Percentiles rank a stretch among this genome's conserved stretches.
Evolutionary conservation across 177 flowering plant species (phyloP).

Genomic region (Vitis hybrid): DNA sequence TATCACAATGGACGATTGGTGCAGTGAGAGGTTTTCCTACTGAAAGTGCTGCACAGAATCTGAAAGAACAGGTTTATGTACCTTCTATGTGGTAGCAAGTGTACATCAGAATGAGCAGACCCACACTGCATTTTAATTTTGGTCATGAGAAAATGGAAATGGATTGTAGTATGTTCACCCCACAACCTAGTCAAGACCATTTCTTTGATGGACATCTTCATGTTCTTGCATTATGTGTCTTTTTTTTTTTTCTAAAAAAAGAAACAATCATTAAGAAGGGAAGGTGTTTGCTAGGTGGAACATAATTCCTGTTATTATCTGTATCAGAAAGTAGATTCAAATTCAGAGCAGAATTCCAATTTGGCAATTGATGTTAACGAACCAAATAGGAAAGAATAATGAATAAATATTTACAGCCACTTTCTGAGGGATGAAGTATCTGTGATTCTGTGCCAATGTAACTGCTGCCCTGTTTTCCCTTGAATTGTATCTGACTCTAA

Average conservation of each 20-base stretch:
- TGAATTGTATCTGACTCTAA: background rate
- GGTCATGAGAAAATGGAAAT: no score
- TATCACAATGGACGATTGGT: constrained; percentile 97
- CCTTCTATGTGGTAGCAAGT: constrained; percentile 84
- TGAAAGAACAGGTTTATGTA: constrained; percentile 92
- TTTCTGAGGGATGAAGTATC: background rate
- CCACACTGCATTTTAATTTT: no score
- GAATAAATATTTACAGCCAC: constrained; percentile 7
- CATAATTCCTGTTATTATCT: background rate
- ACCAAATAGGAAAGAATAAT: constrained; percentile 10
- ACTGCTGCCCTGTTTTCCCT: background rate
- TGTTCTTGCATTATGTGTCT: no score
- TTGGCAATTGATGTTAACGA: background rate
- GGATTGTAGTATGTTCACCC: no score
- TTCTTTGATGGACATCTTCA: no score
- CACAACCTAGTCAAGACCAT: no score
- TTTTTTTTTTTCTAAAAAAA: no score
- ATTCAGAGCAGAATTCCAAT: constrained; percentile 5
- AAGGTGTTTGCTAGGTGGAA: background rate
- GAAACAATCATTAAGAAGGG: no score
- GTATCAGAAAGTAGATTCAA: constrained; percentile 7
- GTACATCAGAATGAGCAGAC: constrained; percentile 2
- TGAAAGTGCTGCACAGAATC: constrained; percentile 90
- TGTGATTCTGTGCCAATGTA: background rate
- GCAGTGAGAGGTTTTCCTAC: constrained; percentile 91